These are phyloP conservation scores for Clarireedia paspali DNA, from an alignment of 2,329 filamentous ascomycete species.

Conservation along the genomic window DNA sequence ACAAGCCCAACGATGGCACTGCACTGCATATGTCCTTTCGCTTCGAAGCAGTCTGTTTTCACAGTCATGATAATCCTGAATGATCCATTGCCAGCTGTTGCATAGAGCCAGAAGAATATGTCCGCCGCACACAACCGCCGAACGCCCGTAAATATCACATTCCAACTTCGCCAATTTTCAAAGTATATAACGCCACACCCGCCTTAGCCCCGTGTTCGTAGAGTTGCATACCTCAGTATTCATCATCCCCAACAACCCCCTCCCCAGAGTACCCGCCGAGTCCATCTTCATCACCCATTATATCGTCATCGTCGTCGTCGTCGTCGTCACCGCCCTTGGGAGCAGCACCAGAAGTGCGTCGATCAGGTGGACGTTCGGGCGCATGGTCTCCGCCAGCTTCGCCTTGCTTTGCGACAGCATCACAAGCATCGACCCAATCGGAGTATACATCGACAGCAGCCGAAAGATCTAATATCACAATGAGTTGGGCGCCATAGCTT, in stretches of 20 bases:
- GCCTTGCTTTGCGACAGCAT: conserved; percentile 59
- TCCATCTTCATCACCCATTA: conserved; percentile 37
- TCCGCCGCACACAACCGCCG: neutral
- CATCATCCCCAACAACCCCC: conserved; percentile 46
- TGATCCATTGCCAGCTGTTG: neutral
- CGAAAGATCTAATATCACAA: conserved; percentile 59
- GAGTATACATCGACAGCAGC: conserved; percentile 92
- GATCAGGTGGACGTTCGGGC: conserved; percentile 16
- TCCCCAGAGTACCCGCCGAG: conserved; percentile 45
- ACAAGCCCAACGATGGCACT: neutral
- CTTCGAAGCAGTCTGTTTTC: neutral
- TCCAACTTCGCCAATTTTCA: no score
- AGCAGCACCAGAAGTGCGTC: conserved; percentile 13
- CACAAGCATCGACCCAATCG: conserved; percentile 96
- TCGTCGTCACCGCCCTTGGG: conserved; percentile 27
- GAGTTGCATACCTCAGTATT: conserved; percentile 34
- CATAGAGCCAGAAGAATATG: neutral
- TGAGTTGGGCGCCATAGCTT: conserved; percentile 11
- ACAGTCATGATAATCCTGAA: neutral
- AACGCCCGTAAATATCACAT: neutral
- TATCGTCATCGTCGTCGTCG: conserved; percentile 30
- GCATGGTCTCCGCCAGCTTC: conserved; percentile 28
- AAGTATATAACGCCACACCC: no score
- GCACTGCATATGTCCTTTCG: neutral
- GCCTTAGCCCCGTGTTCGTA: no score